Evolutionary conservation across 2,329 filamentous ascomycete genomes (phyloP), one percentile per base, ranked within the genome.

Genomic region (Coniella vitis): DNA sequence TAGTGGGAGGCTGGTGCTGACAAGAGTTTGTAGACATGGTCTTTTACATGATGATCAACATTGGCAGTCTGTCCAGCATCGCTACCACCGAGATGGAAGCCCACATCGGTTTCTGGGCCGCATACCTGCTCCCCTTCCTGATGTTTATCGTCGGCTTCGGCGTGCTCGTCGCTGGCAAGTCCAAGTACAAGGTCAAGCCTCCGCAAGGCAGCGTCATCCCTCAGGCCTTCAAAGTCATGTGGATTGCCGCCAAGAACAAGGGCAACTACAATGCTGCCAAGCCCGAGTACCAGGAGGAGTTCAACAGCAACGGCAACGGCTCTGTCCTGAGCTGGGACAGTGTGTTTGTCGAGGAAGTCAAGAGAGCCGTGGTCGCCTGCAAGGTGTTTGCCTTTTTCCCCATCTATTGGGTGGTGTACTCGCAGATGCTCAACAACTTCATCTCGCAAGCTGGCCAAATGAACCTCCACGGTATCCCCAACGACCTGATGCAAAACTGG

Each of bases 1-100:
- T 29, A 29, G 10, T 5, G 10, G 25, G 25, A 29, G 5, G 10
- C 5, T 29, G 25, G 10, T 29, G 10, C 25, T 29, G 25, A 29
- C 25, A 40, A 14, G 58, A n/a, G 12, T 19, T 31, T 19, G 8
- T 31, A 48, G 45, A 52, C 41, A 52, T 49, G 46, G 73, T 81
- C 41, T 80, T 87, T 53, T 87, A 85, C 70, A 85, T 81, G 80
- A 76, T 79, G 65, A 87, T 88, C 61, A 88, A 89, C 64, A 57
- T 89, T 14, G 86, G 84, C n/a, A 78, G 81, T 2, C 70, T 90
- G 7, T 85, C 79, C 0, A 70, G 79, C 47, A 74, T 88, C 56
- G 81, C 77, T 7, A 87, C 81, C 1, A 79, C 79, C 1, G 82
- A 80, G 60, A 75, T 87, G 69, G 86, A 90, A 63, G 69, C 76